These are phyloP conservation scores for Miamiensis avidus DNA, from an alignment of 169 alveolate species.

Conservation along the genomic window DNA sequence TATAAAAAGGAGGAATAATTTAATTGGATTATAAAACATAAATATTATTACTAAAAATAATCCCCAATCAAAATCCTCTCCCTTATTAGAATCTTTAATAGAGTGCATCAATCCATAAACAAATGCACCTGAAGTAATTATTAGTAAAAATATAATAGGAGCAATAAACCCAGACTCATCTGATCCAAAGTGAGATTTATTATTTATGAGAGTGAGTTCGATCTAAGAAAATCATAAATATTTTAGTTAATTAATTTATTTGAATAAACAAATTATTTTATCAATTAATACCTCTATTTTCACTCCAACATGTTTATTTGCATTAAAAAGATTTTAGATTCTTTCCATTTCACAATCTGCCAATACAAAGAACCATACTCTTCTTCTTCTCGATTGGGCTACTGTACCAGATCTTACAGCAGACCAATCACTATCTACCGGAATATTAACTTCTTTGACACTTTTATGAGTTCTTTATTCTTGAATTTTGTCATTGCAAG, in stretches of 20 bases:
- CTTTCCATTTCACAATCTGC: slow-evolving; percentile 23
- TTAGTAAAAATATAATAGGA: slow-evolving; percentile 1
- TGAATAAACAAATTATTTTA: no score
- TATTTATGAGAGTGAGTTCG: slow-evolving; percentile 2
- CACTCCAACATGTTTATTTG: background rate
- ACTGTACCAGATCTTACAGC: background rate
- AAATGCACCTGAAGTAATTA: background rate
- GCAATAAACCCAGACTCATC: slow-evolving; percentile 21
- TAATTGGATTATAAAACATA: background rate
- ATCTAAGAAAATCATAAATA: slow-evolving; percentile 1
- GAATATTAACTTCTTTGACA: no score
- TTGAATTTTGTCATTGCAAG: background rate
- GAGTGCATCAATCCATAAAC: background rate
- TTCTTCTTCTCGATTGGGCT: background rate
- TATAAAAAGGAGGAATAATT: background rate
- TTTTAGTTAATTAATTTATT: background rate
- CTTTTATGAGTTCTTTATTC: background rate
- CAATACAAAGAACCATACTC: slow-evolving; percentile 34
- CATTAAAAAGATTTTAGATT: background rate
- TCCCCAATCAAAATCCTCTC: background rate
- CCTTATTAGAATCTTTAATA: background rate
- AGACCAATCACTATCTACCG: background rate
- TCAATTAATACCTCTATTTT: background rate
- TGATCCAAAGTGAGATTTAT: slow-evolving; percentile 21
- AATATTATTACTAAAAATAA: slow-evolving; percentile 1